Evolutionary conservation across 2,329 filamentous ascomycete species (phyloP).

Genomic region (Aspergillus viridinutans): DNA sequence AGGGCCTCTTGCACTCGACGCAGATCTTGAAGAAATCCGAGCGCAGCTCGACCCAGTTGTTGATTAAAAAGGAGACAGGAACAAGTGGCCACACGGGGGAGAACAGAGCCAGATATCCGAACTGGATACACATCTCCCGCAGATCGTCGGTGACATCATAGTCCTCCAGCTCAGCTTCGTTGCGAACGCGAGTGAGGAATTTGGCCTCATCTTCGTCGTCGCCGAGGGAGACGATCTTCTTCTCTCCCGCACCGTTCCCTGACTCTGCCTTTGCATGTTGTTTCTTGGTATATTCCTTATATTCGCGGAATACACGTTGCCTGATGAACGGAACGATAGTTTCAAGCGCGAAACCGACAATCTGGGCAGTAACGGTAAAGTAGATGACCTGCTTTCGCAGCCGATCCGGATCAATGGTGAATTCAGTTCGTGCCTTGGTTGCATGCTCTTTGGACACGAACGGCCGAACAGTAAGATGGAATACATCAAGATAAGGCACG

Average conservation of each 20-base stretch:
- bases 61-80: slow-evolving; percentile 81
- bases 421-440: slow-evolving; percentile 54
- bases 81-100: slow-evolving; percentile 92
- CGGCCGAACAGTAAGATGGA: slow-evolving; percentile 69
- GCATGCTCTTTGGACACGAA: slow-evolving; percentile 74
- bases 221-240: slow-evolving; percentile 42
- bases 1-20: slow-evolving; percentile 80
- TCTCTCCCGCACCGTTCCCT: slow-evolving; percentile 17
- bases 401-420: slow-evolving; percentile 78
- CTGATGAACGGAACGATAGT: slow-evolving; percentile 82
- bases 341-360: slow-evolving; percentile 84
- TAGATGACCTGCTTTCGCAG: slow-evolving; percentile 93
- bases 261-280: slow-evolving; percentile 20
- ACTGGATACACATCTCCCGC: slow-evolving; percentile 89
- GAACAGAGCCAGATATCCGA: slow-evolving; percentile 86
- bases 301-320: slow-evolving; percentile 72
- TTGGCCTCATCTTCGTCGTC: slow-evolving; percentile 74
- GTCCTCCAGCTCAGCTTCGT: slow-evolving; percentile 76
- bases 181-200: slow-evolving; percentile 77
- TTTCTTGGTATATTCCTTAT: slow-evolving; percentile 41
- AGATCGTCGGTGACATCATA: slow-evolving; percentile 92
- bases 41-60: slow-evolving; percentile 94
- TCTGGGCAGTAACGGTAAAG: slow-evolving; percentile 91
- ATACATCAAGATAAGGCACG: slow-evolving; percentile 84
- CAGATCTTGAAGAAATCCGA: slow-evolving; percentile 96